Base-by-base conservation (phyloP, 2,329 filamentous ascomycete genomes). In the Xylariaceae sp. region DNA sequence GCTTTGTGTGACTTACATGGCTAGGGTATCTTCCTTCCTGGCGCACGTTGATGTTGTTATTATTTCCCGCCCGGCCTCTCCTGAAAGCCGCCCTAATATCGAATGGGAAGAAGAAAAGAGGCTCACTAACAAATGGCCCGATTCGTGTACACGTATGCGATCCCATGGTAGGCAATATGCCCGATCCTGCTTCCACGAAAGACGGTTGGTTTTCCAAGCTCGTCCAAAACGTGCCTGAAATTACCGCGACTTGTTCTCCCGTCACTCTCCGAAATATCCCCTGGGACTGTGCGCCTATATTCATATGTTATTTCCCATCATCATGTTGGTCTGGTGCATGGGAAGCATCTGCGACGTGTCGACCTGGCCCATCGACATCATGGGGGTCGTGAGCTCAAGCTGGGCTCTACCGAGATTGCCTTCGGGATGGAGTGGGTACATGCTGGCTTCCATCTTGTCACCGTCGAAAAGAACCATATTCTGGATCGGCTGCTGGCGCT, bases 381-480 rank as follows among this genome's bases (percentile, higher is more conserved):
- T 62, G 20, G 59, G 52, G 20, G 12, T 58, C n/a, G 64, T 48
- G 3, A 64, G 53, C 40, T 69, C 65, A 1, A 85, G 74, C 62
- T 81, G 74, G 19, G 71, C 74, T 20, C 75, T 72, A 42, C 84
- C 85, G 12, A 87, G 75, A 20, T 69, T 70, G 21, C 81, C 83
- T 52, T 86, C 81, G 0, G 91, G 90, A 70, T 96, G 91, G 42
- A 98, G 79, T 1, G 91, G 83, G 71, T 95, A 96, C 63, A 95
- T 87, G 1, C 86, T 86, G 0, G 89, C 90, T 62, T 90, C 84
- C 74, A 90, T 89, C 44, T 81, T 83, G 65, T 91, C 89, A 14
- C 93, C 93, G 71, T 98, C 92, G 67, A 98, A 96, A 19, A 98
- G 79, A 48, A 96, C 83, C 71, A 96, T 86, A 73, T 99, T 99